These are phyloP conservation scores for Punctularia strigosozonata DNA, from an alignment of 768 basidiomycete species.

Conservation along the genomic window DNA sequence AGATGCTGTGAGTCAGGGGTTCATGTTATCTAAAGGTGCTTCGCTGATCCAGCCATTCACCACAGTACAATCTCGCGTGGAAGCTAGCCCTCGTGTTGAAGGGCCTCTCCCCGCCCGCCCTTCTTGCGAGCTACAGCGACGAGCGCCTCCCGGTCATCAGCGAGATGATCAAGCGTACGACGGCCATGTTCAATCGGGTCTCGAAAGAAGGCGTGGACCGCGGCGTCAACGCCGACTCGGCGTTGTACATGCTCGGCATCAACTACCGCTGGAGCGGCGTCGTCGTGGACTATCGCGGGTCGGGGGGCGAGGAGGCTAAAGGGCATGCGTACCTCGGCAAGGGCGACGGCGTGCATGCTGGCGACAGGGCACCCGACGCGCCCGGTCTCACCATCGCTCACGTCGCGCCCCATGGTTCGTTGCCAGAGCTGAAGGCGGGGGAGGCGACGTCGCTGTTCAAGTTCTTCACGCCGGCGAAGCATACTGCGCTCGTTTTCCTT, in stretches of 20 bases:
- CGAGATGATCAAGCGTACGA: constrained; percentile 10
- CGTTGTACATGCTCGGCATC: constrained; percentile 7
- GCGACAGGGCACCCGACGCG: constrained; percentile 11
- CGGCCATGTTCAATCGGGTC: neutral
- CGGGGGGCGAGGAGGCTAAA: neutral
- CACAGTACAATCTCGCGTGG: constrained; percentile 12
- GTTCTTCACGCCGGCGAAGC: constrained; percentile 13
- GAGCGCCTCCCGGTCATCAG: constrained; percentile 13
- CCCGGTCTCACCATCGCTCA: constrained; percentile 3
- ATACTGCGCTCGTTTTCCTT: constrained; percentile 21
- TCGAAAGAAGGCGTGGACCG: neutral
- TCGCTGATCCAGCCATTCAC: too few relatives aligned
- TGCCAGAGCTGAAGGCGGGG: neutral
- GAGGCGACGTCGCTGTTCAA: constrained; percentile 14
- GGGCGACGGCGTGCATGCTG: constrained; percentile 9
- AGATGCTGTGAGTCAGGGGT: constrained; percentile 10
- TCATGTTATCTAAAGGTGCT: too few relatives aligned
- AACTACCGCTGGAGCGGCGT: constrained; percentile 12
- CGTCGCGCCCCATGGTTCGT: too few relatives aligned
- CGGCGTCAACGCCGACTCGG: neutral
- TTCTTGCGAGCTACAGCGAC: constrained; percentile 9
- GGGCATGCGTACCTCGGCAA: neutral
- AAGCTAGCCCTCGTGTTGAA: constrained; percentile 11
- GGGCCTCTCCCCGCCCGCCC: constrained; percentile 4
- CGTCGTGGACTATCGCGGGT: constrained; percentile 8